Percentiles rank a stretch among this genome's conserved stretches.
These are phyloP conservation scores for Prunella vulgaris DNA, from an alignment of 257 asterid genomes.

Conservation along the genomic window DNA sequence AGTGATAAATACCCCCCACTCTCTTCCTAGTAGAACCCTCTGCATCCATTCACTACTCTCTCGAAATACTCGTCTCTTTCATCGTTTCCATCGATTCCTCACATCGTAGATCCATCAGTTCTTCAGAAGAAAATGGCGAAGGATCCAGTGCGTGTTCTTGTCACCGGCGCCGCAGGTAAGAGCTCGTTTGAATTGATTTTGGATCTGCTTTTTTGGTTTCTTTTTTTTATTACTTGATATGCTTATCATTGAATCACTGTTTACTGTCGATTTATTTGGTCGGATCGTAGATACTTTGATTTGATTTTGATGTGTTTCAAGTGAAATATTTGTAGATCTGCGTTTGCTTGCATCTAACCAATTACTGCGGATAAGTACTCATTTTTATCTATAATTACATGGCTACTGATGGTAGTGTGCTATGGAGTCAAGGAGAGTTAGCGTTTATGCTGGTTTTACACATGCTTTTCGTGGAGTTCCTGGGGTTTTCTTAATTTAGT, in stretches of 20 bases:
- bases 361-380: not conserved
- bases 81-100: slow-evolving; percentile 19
- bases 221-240: not conserved
- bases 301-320: not conserved
- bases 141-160: slow-evolving; percentile 78
- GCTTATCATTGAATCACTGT: not conserved
- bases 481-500: not conserved
- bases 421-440: not conserved
- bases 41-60: not conserved
- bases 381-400: not conserved
- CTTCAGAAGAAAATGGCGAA: slow-evolving; percentile 45
- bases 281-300: not conserved
- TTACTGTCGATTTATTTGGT: not conserved
- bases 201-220: slow-evolving; percentile 14
- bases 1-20: slow-evolving; percentile 19
- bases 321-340: not conserved
- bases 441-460: not conserved
- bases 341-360: not conserved
- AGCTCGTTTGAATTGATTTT: not conserved
- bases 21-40: not conserved
- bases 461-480: not conserved
- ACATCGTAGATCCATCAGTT: slow-evolving; percentile 22
- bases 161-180: slow-evolving; percentile 86
- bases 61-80: slow-evolving; percentile 4
- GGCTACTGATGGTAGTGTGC: not conserved